These are phyloP conservation scores for Geotrichum phurueaensis DNA, from an alignment of 1,139 yeast species.

Conservation along the genomic window DNA sequence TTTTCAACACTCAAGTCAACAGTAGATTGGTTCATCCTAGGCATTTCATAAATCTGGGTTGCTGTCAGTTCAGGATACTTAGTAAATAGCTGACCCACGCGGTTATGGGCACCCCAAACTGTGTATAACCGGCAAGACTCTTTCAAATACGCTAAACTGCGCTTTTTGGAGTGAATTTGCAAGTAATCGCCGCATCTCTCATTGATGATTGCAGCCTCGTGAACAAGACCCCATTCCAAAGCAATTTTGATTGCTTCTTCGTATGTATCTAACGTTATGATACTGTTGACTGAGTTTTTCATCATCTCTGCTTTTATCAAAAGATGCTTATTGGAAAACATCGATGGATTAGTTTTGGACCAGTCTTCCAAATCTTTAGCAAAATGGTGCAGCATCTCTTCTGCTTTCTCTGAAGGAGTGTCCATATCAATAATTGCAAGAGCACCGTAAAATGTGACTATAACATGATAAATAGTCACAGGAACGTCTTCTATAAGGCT, in stretches of 20 bases:
- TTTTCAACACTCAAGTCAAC: constrained; percentile 3
- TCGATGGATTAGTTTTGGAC: constrained; percentile 38
- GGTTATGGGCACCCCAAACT: constrained; percentile 34
- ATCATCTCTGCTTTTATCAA: constrained; percentile 37
- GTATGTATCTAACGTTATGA: constrained; percentile 43
- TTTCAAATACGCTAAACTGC: constrained; percentile 28
- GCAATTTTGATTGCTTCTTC: constrained; percentile 45
- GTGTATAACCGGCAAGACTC: constrained; percentile 32
- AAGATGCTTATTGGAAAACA: constrained; percentile 38
- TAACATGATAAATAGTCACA: constrained; percentile 29
- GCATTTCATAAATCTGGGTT: constrained; percentile 21
- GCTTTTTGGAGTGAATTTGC: constrained; percentile 30
- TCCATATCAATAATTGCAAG: constrained; percentile 29
- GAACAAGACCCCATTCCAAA: constrained; percentile 32
- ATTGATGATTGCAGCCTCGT: constrained; percentile 43
- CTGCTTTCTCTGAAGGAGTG: constrained; percentile 21
- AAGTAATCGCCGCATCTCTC: constrained; percentile 48
- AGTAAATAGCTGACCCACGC: constrained; percentile 25
- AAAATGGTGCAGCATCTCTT: constrained; percentile 23
- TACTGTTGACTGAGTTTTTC: constrained; percentile 30
- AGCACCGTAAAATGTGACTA: constrained; percentile 31
- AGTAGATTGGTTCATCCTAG: constrained; percentile 20
- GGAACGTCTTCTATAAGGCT: constrained; percentile 27
- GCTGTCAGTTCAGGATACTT: constrained; percentile 26
- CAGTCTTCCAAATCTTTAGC: constrained; percentile 35